These are phyloP conservation scores for Russula dissimulans DNA, from an alignment of 768 basidiomycete genomes.

Conservation along the genomic window DNA sequence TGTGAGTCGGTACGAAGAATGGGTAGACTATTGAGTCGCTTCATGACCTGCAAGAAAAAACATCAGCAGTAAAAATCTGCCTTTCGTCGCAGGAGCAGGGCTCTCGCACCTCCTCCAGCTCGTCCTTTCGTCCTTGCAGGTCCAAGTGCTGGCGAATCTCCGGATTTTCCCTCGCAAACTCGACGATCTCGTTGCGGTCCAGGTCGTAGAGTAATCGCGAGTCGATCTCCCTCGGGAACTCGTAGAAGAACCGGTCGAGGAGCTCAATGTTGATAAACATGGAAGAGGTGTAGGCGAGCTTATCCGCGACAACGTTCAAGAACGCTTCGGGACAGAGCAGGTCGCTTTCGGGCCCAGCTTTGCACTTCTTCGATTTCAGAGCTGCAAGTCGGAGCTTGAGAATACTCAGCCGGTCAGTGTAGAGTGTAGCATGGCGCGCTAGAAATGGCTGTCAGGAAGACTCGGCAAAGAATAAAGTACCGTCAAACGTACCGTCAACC, in stretches of 20 bases:
- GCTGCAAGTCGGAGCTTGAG: slow-evolving; percentile 82
- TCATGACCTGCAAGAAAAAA: slow-evolving; percentile 61
- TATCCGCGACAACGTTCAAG: slow-evolving; percentile 93
- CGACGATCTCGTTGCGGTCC: slow-evolving; percentile 80
- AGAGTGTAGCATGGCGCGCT: slow-evolving; percentile 92
- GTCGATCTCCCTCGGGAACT: slow-evolving; percentile 98
- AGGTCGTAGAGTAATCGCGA: slow-evolving; percentile 86
- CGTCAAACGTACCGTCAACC: slow-evolving; percentile 65
- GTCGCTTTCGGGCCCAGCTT: slow-evolving; percentile 77
- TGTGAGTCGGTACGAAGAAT: slow-evolving; percentile 79
- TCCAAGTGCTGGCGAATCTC: slow-evolving; percentile 80
- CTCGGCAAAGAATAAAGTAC: not conserved
- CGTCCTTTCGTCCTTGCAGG: slow-evolving; percentile 93
- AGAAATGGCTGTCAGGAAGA: slow-evolving; percentile 3
- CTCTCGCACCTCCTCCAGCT: slow-evolving; percentile 72
- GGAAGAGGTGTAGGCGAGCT: slow-evolving; percentile 88
- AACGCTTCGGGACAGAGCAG: slow-evolving; percentile 94
- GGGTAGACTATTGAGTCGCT: slow-evolving; percentile 86
- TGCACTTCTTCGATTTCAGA: slow-evolving; percentile 83
- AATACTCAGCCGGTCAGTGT: slow-evolving; percentile 69
- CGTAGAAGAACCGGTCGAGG: slow-evolving; percentile 97
- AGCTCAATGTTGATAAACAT: slow-evolving; percentile 99
- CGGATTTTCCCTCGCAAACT: slow-evolving; percentile 95
- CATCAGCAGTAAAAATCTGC: not conserved
- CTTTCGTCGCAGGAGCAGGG: not conserved